phyloP scores from a whole-genome alignment of 306 rosid genomes.

The Quercus agrifolia region DNA sequence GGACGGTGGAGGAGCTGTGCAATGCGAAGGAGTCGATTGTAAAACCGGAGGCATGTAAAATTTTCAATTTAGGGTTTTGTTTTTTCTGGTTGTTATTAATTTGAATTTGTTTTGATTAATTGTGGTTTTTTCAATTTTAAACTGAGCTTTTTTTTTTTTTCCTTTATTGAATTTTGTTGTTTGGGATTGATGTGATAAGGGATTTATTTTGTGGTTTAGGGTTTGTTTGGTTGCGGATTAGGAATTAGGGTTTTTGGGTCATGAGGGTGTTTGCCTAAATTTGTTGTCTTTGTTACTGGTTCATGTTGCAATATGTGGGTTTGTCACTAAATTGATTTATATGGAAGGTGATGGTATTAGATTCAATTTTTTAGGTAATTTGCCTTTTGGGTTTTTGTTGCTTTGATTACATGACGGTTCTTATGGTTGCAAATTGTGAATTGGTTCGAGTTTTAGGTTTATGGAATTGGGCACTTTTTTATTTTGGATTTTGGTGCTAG shows the following conservation, averaged over 20 bases:
- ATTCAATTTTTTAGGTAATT: background rate
- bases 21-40: slow-evolving; percentile 34
- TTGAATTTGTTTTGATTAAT: slow-evolving; percentile 1
- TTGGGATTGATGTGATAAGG: slow-evolving; percentile 1
- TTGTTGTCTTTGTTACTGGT: background rate
- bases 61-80: slow-evolving; percentile 35
- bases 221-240: slow-evolving; percentile 28
- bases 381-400: background rate
- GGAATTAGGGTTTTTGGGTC: slow-evolving; percentile 19
- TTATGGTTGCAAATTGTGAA: slow-evolving; percentile 8
- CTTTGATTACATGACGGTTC: background rate
- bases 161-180: background rate
- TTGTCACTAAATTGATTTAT: background rate
- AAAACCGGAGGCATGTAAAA: slow-evolving; percentile 50
- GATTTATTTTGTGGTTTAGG: slow-evolving; percentile 28
- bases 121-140: background rate
- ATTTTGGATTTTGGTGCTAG: slow-evolving; percentile 17
- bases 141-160: background rate
- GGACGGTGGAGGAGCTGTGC: slow-evolving; percentile 35
- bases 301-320: background rate
- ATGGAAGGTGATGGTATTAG: background rate
- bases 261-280: background rate
- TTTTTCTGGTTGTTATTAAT: slow-evolving; percentile 7
- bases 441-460: background rate
- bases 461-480: background rate